Evolutionary conservation across 1,284 basidiomycete species (phyloP).

Genomic region (Polyporus tsugae): DNA sequence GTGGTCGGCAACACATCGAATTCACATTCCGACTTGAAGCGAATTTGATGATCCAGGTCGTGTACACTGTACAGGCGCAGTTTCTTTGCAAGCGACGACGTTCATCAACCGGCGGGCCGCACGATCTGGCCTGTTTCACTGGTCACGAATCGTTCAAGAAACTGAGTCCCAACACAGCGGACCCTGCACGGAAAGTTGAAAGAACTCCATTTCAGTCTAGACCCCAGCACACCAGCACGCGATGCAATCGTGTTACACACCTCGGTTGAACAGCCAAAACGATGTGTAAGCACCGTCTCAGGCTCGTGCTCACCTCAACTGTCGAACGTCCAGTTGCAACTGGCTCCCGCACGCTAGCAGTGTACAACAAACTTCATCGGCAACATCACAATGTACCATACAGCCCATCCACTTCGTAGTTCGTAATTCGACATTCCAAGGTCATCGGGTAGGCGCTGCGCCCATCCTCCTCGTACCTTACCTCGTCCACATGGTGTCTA

Average conservation of each 20-base stretch:
- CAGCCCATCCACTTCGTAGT: not conserved
- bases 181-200: not conserved
- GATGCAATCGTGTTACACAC: not conserved
- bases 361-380: not conserved
- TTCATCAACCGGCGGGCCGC: not conserved
- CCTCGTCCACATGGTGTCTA: constrained; percentile 3
- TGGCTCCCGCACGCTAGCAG: not conserved
- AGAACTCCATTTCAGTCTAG: not conserved
- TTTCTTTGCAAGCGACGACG: not conserved
- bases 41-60: not conserved
- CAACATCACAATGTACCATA: not conserved
- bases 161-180: not conserved
- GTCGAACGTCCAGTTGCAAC: not conserved
- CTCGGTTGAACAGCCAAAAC: not conserved
- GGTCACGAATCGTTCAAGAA: not conserved
- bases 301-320: not conserved
- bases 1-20: not conserved
- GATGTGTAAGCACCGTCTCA: not conserved
- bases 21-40: not conserved
- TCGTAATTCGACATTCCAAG: not conserved
- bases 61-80: not conserved
- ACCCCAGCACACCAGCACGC: not conserved
- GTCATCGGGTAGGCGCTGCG: not conserved
- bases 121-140: not conserved
- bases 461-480: constrained; percentile 2